Evolutionary conservation across 1,284 basidiomycete species (phyloP).

Genomic region (Leccinum insolens): DNA sequence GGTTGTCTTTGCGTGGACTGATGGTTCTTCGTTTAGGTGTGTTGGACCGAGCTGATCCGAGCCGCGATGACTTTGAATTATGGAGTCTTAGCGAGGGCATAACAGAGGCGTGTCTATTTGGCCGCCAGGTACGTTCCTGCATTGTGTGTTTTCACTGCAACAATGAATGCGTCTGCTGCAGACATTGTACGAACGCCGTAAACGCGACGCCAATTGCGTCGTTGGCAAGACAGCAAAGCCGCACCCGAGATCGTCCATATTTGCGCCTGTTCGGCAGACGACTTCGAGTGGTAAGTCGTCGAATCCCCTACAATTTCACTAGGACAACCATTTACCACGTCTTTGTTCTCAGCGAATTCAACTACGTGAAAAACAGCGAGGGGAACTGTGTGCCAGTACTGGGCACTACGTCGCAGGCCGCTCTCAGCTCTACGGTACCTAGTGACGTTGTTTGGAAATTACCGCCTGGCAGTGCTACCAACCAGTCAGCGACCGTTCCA

Average conservation of each 20-base stretch:
- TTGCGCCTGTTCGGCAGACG: conserved; percentile 71
- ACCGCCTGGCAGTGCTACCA: neutral
- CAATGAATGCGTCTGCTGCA: conserved; percentile 33
- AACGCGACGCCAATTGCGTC: conserved; percentile 77
- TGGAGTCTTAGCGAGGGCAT: conserved; percentile 92
- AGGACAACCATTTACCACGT: neutral
- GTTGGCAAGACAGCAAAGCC: conserved; percentile 71
- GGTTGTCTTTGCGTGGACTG: neutral
- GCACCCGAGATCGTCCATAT: conserved; percentile 61
- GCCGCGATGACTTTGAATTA: conserved; percentile 89
- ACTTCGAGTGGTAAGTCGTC: conserved; percentile 89
- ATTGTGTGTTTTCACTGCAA: neutral
- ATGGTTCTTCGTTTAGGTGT: conserved; percentile 50
- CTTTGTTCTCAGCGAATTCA: conserved; percentile 68
- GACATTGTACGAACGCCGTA: conserved; percentile 87
- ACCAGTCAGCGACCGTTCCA: neutral
- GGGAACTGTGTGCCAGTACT: conserved; percentile 77
- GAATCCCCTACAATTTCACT: neutral
- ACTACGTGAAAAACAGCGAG: conserved; percentile 49
- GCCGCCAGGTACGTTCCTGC: conserved; percentile 62
- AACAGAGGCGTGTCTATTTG: conserved; percentile 80
- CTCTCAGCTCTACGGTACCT: conserved; percentile 5
- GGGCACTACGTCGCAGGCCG: conserved; percentile 46
- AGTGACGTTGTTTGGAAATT: neutral
- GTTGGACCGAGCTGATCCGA: conserved; percentile 70